Evolutionary conservation across 2,329 filamentous ascomycete species (phyloP).

Genomic region (Pyrenophora seminiperda): DNA sequence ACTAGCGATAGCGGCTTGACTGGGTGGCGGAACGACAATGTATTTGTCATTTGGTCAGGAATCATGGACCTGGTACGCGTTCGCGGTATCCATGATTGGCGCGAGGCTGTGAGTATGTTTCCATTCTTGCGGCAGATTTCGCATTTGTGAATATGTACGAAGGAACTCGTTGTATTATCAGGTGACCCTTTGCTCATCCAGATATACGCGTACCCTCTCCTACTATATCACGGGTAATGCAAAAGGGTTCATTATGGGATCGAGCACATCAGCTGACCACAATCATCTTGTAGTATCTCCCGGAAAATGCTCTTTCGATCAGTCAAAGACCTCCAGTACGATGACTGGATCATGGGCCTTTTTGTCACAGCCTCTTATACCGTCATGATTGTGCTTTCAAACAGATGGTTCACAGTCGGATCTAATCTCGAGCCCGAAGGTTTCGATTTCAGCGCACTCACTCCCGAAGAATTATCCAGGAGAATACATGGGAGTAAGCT

Average conservation of each 20-base stretch:
- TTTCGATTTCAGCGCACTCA: constrained; percentile 53
- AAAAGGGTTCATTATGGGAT: neutral
- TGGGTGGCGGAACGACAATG: constrained; percentile 20
- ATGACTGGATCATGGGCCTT: constrained; percentile 63
- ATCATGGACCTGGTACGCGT: constrained; percentile 55
- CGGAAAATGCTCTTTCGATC: constrained; percentile 55
- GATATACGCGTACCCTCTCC: neutral
- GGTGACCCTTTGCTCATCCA: neutral
- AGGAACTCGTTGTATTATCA: neutral
- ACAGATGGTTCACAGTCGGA: constrained; percentile 48
- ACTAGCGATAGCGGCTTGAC: neutral
- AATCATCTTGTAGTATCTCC: constrained; percentile 44
- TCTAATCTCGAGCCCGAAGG: constrained; percentile 54
- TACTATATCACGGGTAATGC: neutral
- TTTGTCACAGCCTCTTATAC: constrained; percentile 58
- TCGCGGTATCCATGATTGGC: constrained; percentile 49
- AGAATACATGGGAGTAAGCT: constrained; percentile 52
- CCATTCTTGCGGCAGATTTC: neutral
- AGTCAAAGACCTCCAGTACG: constrained; percentile 56
- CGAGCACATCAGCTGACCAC: constrained; percentile 4
- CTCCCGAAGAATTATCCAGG: constrained; percentile 42
- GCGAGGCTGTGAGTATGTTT: constrained; percentile 49
- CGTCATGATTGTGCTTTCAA: constrained; percentile 56
- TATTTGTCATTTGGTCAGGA: constrained; percentile 46
- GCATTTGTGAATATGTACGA: neutral